Evolutionary conservation across 2,329 filamentous ascomycete genomes (phyloP).

Genomic region (Penicillium crustosum): DNA sequence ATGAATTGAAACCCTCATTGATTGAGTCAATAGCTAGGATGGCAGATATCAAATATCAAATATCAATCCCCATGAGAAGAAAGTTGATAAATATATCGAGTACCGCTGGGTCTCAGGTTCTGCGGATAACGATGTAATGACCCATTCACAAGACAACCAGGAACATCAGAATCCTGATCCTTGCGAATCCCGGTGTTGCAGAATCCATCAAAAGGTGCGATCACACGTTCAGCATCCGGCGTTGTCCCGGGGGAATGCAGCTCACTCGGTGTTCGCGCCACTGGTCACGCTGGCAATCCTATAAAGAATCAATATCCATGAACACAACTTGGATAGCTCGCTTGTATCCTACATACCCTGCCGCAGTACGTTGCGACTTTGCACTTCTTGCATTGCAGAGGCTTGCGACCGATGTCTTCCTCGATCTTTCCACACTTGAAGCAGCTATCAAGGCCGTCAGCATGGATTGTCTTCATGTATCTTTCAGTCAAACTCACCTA

Average conservation of each 20-base stretch:
- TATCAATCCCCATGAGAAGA: not conserved
- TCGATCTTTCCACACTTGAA: conserved; percentile 7
- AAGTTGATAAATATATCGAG: not conserved
- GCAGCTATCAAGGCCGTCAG: not conserved
- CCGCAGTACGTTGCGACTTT: conserved; percentile 1
- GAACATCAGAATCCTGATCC: too few relatives aligned
- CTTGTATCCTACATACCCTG: not conserved
- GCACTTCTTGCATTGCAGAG: not conserved
- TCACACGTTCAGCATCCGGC: not conserved
- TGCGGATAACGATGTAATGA: too few relatives aligned
- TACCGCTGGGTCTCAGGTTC: not conserved
- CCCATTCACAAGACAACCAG: too few relatives aligned
- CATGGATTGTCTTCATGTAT: too few relatives aligned
- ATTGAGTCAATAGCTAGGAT: too few relatives aligned
- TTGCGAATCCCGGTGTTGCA: too few relatives aligned
- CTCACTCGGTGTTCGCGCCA: not conserved
- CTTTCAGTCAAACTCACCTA: not conserved
- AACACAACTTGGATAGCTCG: too few relatives aligned
- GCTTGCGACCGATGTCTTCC: not conserved
- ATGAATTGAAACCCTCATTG: not conserved
- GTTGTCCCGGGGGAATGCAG: not conserved
- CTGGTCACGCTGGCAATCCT: not conserved
- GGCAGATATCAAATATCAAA: not conserved
- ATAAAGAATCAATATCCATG: not conserved
- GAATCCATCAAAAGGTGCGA: not conserved